A percentile compares a stretch with the other conserved stretches of the same genome.
Conservation (phyloP, 441 rosid species). For the Gossypium schwendimanii region DNA sequence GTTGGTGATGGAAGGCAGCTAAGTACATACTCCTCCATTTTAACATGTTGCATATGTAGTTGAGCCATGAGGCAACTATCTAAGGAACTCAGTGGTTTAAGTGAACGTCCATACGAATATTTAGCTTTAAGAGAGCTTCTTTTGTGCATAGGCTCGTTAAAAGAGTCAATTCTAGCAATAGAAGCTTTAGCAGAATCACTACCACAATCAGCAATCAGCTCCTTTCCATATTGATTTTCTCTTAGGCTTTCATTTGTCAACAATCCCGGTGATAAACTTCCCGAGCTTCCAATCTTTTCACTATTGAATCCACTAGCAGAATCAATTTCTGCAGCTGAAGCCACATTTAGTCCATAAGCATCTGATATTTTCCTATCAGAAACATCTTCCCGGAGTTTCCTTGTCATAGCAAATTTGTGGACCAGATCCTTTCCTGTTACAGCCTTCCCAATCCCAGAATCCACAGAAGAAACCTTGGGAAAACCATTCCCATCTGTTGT, state of each 20-base stretch:
- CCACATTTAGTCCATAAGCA: conserved; percentile 4
- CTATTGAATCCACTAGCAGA: conserved; percentile 21
- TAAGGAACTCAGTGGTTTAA: conserved; percentile 45
- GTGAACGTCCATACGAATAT: conserved; percentile 16
- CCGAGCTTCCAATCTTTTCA: conserved; percentile 19
- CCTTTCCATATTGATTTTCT: conserved; percentile 16
- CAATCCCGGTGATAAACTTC: conserved; percentile 21
- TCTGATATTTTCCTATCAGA: conserved; percentile 14
- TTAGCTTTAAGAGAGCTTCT: conserved; percentile 35
- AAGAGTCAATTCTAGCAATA: conserved; percentile 13
- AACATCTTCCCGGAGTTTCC: conserved; percentile 28
- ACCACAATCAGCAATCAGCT: conserved; percentile 10
- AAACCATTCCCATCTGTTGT: conserved; percentile 23
- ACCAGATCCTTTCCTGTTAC: conserved; percentile 24
- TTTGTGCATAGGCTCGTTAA: conserved; percentile 24
- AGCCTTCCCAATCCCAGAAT: conserved; percentile 23
- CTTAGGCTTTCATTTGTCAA: conserved; percentile 10
- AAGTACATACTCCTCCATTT: conserved; percentile 42
- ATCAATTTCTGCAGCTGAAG: conserved; percentile 29
- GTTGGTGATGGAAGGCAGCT: conserved; percentile 36
- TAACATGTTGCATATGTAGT: conserved; percentile 30
- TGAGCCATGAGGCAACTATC: conserved; percentile 51
- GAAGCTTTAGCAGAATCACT: conserved; percentile 9
- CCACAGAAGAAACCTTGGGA: conserved; percentile 27
- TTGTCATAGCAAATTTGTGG: conserved; percentile 19